These are phyloP conservation scores for Psophocarpus tetragonolobus DNA, from an alignment of 306 rosid species.

Conservation along the genomic window DNA sequence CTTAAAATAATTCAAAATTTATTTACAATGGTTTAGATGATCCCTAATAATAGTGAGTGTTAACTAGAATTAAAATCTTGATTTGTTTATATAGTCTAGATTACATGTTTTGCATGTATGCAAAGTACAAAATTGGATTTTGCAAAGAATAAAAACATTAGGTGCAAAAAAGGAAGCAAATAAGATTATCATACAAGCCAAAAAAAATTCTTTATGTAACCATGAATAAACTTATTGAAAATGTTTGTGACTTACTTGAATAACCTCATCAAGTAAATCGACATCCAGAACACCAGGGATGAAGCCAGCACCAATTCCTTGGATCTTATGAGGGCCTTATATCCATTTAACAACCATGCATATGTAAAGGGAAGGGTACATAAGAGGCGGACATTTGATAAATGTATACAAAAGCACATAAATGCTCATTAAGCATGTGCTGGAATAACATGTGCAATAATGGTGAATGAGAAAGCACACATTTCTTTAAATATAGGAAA, in stretches of 20 bases:
- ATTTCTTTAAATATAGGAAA: not conserved
- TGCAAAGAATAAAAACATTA: not conserved
- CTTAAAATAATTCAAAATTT: slow-evolving; percentile 3
- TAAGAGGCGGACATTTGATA: not conserved
- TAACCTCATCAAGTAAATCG: slow-evolving; percentile 67
- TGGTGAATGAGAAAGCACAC: not conserved
- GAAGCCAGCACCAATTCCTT: slow-evolving; percentile 98
- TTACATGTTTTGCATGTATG: not conserved
- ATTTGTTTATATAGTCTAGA: not conserved
- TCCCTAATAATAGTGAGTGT: not conserved
- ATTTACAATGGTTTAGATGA: not conserved
- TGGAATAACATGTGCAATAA: not conserved
- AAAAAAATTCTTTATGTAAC: not conserved
- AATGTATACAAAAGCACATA: not conserved
- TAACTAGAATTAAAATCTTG: not conserved
- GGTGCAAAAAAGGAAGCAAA: not conserved
- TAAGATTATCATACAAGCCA: not conserved
- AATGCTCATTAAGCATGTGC: not conserved
- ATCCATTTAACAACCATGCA: slow-evolving; percentile 26
- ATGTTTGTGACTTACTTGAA: slow-evolving; percentile 69
- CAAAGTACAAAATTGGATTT: not conserved
- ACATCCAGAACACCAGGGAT: slow-evolving; percentile 91
- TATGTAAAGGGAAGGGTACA: slow-evolving; percentile 33
- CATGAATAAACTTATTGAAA: not conserved
- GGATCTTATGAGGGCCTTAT: slow-evolving; percentile 96